Base-by-base conservation (phyloP, 164 flowering plant genomes). In the Stephania cephalantha region DNA sequence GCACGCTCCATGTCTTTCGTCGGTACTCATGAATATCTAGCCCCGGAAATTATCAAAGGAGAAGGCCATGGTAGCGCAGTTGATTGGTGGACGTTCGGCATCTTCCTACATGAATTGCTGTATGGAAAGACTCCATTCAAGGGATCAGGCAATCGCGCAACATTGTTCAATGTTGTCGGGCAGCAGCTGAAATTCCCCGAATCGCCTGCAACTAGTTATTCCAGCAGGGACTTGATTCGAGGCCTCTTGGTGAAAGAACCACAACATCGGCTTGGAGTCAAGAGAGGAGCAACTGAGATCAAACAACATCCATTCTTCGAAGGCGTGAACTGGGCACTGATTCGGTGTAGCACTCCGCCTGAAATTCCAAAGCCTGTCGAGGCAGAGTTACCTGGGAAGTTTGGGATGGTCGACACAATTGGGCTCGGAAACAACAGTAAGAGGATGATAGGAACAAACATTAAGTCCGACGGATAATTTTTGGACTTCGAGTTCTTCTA, bases 51-150 rank as follows among this genome's bases (percentile, higher is more conserved):
- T 61, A 88, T 90, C 66, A 86, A 89, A 17, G 97, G 94, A 3
- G 94, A 90, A 78, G 97, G 92, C 25, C 97, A 91, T 77, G 97
- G 97, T 6, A 90, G 88, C 67, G 90, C 91, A 1, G 94, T 91
- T 48, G 97, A 91, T 77, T 91, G 97, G 97, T 91, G 97, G 97
- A 91, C 97, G 0, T 76, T 91, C 29, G 97, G 97, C 63, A 82
- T 91, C 35, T 90, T 91, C 76, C 81, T 91, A 69, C 90, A 81
- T 22, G 97, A 91, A 78, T 76, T 91, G 29, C 82, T 91, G 4
- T 90, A 88, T 71, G 97, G 94, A n/a, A 85, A 84, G 79, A 91
- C 97, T 17, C 97, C 97, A 1, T 91, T 91, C 80, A 87, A 84
- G 74, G 97, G 97, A 0, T 65, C 84, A 44, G 91, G 86, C 78